These are phyloP conservation scores for Solanum corneliomulleri DNA, from an alignment of 257 asterid genomes.

Conservation along the genomic window DNA sequence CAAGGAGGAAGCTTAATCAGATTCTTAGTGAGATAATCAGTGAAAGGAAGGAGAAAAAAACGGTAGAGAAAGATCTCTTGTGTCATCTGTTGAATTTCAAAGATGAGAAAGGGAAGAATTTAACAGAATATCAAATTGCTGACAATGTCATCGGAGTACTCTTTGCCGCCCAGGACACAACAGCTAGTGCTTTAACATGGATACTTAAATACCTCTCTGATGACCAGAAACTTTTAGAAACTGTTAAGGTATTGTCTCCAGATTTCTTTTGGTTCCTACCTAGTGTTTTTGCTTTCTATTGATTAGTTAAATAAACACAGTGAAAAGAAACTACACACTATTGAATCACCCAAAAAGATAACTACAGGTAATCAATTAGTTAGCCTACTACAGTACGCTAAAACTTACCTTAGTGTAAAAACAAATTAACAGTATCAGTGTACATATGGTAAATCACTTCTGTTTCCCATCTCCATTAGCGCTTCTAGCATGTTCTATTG, in stretches of 20 bases:
- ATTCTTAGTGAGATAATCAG: constrained; percentile 43
- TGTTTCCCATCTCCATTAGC: not conserved
- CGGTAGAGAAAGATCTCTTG: constrained; percentile 32
- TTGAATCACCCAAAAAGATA: not conserved
- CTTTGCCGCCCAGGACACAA: constrained; percentile 95
- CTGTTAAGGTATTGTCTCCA: constrained; percentile 37
- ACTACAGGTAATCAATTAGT: not conserved
- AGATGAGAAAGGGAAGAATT: constrained; percentile 24
- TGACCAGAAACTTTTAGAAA: constrained; percentile 42
- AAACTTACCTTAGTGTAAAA: not conserved
- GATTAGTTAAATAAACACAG: not conserved
- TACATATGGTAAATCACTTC: not conserved
- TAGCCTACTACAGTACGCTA: not conserved
- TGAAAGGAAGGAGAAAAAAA: constrained; percentile 42
- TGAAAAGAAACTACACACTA: not conserved
- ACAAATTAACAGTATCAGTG: not conserved
- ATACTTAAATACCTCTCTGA: constrained; percentile 69
- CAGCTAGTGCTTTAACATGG: constrained; percentile 88
- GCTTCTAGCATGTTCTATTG: not conserved
- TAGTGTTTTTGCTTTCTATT: not conserved
- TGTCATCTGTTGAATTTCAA: constrained; percentile 40
- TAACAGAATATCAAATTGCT: constrained; percentile 52
- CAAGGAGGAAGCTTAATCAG: constrained; percentile 47
- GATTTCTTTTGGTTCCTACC: not conserved
- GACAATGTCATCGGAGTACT: constrained; percentile 81